A percentile compares a stretch with the other conserved stretches of the same genome.
Conservation (phyloP, 768 basidiomycete species). For the Cantharellus anzutake region DNA sequence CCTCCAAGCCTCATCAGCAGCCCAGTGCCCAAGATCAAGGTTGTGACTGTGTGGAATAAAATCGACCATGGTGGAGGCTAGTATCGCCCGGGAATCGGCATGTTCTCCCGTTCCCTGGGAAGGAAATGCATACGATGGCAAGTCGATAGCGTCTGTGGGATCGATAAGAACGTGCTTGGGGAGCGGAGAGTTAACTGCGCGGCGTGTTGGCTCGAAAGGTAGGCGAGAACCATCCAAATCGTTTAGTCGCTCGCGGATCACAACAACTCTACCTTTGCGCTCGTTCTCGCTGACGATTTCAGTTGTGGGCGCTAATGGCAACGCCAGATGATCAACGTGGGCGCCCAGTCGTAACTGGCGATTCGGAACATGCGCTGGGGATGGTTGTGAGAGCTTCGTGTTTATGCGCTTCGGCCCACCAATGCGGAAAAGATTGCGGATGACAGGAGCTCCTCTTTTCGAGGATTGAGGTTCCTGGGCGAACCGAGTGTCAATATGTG, state of each 20-base stretch:
- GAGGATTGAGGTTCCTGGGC: background rate
- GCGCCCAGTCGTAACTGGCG: conserved; percentile 11
- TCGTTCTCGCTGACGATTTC: conserved; percentile 18
- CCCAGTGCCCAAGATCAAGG: conserved; percentile 2
- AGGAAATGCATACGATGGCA: conserved; percentile 28
- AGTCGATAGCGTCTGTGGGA: conserved; percentile 67
- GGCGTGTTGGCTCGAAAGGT: background rate
- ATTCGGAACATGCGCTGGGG: conserved; percentile 12
- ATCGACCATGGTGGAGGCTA: conserved; percentile 6
- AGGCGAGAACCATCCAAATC: conserved; percentile 24
- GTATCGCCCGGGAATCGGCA: conserved; percentile 5
- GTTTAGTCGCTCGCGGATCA: conserved; percentile 65
- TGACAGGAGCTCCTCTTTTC: background rate
- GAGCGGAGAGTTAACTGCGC: background rate
- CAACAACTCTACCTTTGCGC: conserved; percentile 45
- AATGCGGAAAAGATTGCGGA: background rate
- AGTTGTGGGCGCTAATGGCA: conserved; percentile 12
- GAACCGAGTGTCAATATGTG: conserved; percentile 3
- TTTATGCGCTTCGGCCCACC: background rate
- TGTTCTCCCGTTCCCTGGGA: conserved; percentile 7
- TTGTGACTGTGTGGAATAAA: conserved; percentile 4
- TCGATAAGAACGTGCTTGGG: conserved; percentile 35
- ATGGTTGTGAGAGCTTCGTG: background rate
- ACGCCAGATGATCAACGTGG: no score
- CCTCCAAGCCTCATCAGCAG: conserved; percentile 51